A percentile compares a stretch with the other conserved stretches of the same genome.
phyloP scores from a whole-genome alignment of 345 rosid species.

The Jatropha curcas region DNA sequence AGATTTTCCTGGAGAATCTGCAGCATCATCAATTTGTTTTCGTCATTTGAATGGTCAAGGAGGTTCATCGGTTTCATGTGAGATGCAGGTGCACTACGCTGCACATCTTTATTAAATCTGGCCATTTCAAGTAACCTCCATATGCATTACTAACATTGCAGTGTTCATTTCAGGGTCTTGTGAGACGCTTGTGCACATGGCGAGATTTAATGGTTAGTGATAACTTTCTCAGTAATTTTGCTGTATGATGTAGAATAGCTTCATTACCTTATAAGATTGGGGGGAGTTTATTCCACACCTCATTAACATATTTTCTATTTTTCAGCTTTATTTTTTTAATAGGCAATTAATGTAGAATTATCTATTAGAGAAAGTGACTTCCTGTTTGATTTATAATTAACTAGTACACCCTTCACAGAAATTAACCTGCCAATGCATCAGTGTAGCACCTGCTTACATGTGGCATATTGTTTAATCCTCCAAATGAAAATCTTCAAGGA shows the following conservation, averaged over 20 bases:
- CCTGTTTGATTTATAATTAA: background rate
- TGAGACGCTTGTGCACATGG: conserved; percentile 84
- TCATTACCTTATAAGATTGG: background rate
- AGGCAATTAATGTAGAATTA: background rate
- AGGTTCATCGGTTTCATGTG: conserved; percentile 43
- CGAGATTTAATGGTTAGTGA: conserved; percentile 87
- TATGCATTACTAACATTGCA: conserved; percentile 1
- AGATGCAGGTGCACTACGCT: conserved; percentile 52
- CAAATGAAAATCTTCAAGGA: background rate
- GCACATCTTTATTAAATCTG: conserved; percentile 2
- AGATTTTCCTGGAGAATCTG: conserved; percentile 73
- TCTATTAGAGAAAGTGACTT: background rate
- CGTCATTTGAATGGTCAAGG: conserved; percentile 63
- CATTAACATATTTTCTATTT: background rate
- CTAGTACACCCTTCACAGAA: background rate
- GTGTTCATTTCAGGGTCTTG: conserved; percentile 58
- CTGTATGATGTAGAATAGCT: conserved; percentile 10
- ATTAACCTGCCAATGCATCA: background rate
- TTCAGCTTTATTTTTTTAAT: background rate
- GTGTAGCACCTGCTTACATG: background rate
- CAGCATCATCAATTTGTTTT: conserved; percentile 72
- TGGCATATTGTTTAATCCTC: background rate
- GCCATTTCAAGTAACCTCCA: background rate
- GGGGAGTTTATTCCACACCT: background rate
- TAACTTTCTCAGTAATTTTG: conserved; percentile 10